A percentile compares a stretch with the other conserved stretches of the same genome.
Conservation (phyloP, 2,329 filamentous ascomycete genomes). For the Botrytis paeoniae region DNA sequence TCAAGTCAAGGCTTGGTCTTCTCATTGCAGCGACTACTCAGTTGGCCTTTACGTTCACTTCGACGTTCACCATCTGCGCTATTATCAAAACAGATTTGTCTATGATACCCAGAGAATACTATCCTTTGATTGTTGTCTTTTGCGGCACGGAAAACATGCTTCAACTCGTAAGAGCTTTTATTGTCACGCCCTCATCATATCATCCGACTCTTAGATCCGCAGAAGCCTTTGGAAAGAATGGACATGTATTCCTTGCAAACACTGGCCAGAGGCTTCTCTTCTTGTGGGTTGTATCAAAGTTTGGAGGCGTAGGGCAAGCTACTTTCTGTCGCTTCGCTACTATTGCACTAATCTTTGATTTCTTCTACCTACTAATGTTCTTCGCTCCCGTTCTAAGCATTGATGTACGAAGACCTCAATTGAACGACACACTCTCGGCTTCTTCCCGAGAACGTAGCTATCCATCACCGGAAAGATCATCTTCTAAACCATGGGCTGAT, state of each 20-base stretch:
- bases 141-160: conserved; percentile 77
- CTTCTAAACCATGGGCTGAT: conserved; percentile 53
- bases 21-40: conserved; percentile 69
- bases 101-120: conserved; percentile 69
- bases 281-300: conserved; percentile 59
- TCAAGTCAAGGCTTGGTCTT: conserved; percentile 73
- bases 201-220: conserved; percentile 67
- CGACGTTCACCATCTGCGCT: conserved; percentile 76
- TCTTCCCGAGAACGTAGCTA: conserved; percentile 42
- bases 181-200: conserved; percentile 66
- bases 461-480: conserved; percentile 28
- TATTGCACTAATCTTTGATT: conserved; percentile 72
- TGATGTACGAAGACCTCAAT: conserved; percentile 73
- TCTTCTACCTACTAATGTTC: conserved; percentile 75
- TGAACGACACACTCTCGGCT: conserved; percentile 57
- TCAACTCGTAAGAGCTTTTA: conserved; percentile 72
- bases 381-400: conserved; percentile 77
- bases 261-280: conserved; percentile 67
- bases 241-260: conserved; percentile 65
- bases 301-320: conserved; percentile 54
- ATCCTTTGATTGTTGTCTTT: conserved; percentile 72
- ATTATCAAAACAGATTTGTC: conserved; percentile 73
- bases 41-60: conserved; percentile 69
- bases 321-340: conserved; percentile 75
- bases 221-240: conserved; percentile 70